Evolutionary conservation across 306 rosid species (phyloP), one percentile per base, ranked within the genome.

Genomic region (Malus domestica): DNA sequence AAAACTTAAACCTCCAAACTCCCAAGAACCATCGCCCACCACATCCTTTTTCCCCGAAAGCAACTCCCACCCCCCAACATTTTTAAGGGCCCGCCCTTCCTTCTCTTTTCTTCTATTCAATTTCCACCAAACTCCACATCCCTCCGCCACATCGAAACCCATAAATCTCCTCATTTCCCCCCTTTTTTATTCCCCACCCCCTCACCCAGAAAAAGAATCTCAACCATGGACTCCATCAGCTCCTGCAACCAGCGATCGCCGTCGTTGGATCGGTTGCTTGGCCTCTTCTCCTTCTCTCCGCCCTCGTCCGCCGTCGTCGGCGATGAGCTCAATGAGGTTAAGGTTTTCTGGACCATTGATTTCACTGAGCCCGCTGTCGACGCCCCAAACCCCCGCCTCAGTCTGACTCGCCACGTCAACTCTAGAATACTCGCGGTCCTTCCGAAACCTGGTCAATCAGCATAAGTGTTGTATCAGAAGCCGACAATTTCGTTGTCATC

Each of bases 321-420:
- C 71, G 90, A 87, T 6, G 97, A 93, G 76, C 86, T 93, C 60
- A 76, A 80, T 83, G 97, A 93, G 69, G 91, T 92, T 12, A 97
- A 91, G 67, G 79, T 93, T 4, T 91, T 91, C 71, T 93, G 96
- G 97, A 78, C 86, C 86, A 61, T 70, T 42, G 93, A 90, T 4
- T n/a, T 62, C 59, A 57, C 87, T 29, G 87, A 81, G 52, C 67
- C 86, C n/a, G 75, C 71, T 45, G 73, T 69, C 32, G 71, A 78
- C 62, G n/a, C 44, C 18, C 38, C 61, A 6, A 70, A 29, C 18
- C 76, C 75, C 70, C 70, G 70, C 22, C 78, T 72, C 4, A 45
- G 71, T 40, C 77, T 83, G 74, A 46, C 73, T 64, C 80, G 70
- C 6, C 54, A 74, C 1, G 49, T 70, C 2, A 85, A 78, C 14